Evolutionary conservation across 805 yeast species (phyloP).

Genomic region (Huiozyma sinensis): DNA sequence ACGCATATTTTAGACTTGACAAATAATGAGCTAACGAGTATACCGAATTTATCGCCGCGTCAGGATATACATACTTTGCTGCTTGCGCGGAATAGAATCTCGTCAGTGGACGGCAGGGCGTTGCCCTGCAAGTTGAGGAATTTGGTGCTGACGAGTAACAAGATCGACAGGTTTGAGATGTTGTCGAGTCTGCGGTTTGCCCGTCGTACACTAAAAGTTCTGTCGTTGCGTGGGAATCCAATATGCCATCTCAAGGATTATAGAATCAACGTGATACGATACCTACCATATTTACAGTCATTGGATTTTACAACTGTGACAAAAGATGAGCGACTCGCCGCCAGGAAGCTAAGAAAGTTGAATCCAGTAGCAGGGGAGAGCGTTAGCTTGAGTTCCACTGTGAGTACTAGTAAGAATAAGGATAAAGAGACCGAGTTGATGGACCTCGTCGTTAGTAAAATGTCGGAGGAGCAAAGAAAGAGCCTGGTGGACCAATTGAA

Average conservation of each 20-base stretch:
- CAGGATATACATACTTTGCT: slow-evolving; percentile 38
- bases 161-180: slow-evolving; percentile 39
- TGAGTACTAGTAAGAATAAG: not conserved
- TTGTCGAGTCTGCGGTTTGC: slow-evolving; percentile 33
- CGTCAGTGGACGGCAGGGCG: slow-evolving; percentile 29
- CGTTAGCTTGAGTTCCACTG: not conserved
- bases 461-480: slow-evolving; percentile 44
- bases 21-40: slow-evolving; percentile 53
- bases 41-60: slow-evolving; percentile 40
- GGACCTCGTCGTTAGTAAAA: slow-evolving; percentile 31
- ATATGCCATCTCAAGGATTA: slow-evolving; percentile 42
- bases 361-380: not conserved
- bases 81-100: slow-evolving; percentile 52
- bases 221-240: slow-evolving; percentile 52
- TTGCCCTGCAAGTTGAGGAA: slow-evolving; percentile 31
- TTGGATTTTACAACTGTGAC: slow-evolving; percentile 57
- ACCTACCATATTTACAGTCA: slow-evolving; percentile 50
- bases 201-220: slow-evolving; percentile 34
- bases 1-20: slow-evolving; percentile 60
- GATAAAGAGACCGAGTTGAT: slow-evolving; percentile 29
- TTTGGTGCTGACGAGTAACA: slow-evolving; percentile 41
- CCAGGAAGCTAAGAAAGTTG: slow-evolving; percentile 3
- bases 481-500: slow-evolving; percentile 43
- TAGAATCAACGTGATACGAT: slow-evolving; percentile 47
- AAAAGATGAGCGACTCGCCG: slow-evolving; percentile 35